Evolutionary conservation across 2,329 filamentous ascomycete species (phyloP).

Genomic region (Fusarium sp.): DNA sequence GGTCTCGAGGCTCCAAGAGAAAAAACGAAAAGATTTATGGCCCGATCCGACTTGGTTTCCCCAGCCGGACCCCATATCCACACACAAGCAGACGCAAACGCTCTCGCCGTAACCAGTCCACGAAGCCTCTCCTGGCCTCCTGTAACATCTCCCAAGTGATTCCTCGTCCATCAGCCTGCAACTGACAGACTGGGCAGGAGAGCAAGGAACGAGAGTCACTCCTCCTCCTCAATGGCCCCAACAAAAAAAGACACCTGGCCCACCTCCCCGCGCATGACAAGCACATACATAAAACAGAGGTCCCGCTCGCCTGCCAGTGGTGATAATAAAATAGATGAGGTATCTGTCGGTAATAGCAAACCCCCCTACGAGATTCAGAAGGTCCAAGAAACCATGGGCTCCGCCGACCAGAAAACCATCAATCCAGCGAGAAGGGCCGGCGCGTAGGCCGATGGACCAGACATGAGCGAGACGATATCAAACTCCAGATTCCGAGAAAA

Average conservation of each 20-base stretch:
- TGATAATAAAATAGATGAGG: constrained; percentile 47
- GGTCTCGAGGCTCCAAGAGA: constrained; percentile 52
- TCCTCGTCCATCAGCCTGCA: constrained; percentile 47
- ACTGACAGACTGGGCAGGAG: constrained; percentile 43
- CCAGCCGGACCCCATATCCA: constrained; percentile 42
- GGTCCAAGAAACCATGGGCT: constrained; percentile 34
- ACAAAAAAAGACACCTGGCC: constrained; percentile 49
- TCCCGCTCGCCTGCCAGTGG: constrained; percentile 49
- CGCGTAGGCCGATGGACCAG: constrained; percentile 44
- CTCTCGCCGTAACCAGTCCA: constrained; percentile 39
- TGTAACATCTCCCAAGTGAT: constrained; percentile 39
- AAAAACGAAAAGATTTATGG: constrained; percentile 62
- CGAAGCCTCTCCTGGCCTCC: constrained; percentile 30
- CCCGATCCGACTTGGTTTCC: constrained; percentile 51
- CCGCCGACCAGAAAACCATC: constrained; percentile 43
- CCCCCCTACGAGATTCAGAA: constrained; percentile 33
- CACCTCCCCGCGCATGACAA: constrained; percentile 47
- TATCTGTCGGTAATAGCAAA: constrained; percentile 39
- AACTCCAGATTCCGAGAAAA: constrained; percentile 57
- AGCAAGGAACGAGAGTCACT: constrained; percentile 42
- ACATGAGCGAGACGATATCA: constrained; percentile 53
- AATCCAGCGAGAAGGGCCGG: constrained; percentile 44
- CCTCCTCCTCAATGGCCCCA: constrained; percentile 41
- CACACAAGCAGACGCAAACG: constrained; percentile 42
- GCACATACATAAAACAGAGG: constrained; percentile 52